Base-by-base conservation (phyloP, 169 alveolate genomes). In the Fabrea salina region DNA sequence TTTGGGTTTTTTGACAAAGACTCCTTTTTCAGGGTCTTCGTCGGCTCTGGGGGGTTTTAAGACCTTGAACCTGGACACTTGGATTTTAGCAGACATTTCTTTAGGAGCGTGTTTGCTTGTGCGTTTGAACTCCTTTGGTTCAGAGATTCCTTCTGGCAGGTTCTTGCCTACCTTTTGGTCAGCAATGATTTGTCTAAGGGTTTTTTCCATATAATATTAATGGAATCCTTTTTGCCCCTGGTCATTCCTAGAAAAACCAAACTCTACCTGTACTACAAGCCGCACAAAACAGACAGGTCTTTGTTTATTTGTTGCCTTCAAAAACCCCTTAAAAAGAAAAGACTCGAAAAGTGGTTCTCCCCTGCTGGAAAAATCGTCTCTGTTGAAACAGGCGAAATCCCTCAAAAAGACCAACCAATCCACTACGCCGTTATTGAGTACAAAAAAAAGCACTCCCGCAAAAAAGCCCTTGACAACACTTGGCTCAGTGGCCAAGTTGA, bases 71-170 rank as follows among this genome's bases (percentile, higher is more conserved):
- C 64, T 43, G 27, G 79, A 44, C 41, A 37, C 79, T 3, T 59
- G 79, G 35, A 22, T 43, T 22, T 70, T 49, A 30, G 79, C 22
- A 4, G 79, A 44, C 16, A 70, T 49, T 70, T 70, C 79, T 44
- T 49, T 70, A 25, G 79, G 79, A 44, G 79, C 79, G 4, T 70
- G 59, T 30, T 70, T 70, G 8, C 44, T 70, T 5, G n/a, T 27
- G 16, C 33, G 22, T 25, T 70, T 50, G 13, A 64, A 37, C 33
- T 58, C 33, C 33, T 58, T 58, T 0, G 59, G 59, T 7, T 30
- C 37, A 11, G 59, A 51, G 59, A 22, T 30, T 7, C 37, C 19
- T 4, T 33, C 27, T 1, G 59, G 59, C 59, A 22, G 19, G 11
- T 51, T 33, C 27, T 51, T 51, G 19, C 59, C 59, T 0, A 51